phyloP scores from a whole-genome alignment of 139 green algal genomes.

The Bryopsis sp. region DNA sequence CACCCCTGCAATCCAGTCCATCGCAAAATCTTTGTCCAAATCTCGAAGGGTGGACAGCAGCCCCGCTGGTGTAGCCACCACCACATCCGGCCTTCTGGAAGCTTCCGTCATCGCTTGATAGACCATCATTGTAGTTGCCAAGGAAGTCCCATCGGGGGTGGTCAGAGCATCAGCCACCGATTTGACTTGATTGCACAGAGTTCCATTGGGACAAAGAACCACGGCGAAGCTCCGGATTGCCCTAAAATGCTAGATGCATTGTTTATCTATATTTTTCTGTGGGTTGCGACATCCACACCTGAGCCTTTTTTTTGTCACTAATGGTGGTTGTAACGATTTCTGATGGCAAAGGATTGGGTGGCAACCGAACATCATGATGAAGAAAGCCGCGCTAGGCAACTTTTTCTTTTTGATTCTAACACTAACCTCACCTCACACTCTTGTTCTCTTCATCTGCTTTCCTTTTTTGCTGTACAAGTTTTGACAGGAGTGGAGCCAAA shows the following conservation, averaged over 20 bases:
- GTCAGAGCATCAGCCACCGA: slow-evolving; percentile 21
- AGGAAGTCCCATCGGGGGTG: slow-evolving; percentile 19
- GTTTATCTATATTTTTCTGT: too few species aligned
- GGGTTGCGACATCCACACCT: too few species aligned
- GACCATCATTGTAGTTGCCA: slow-evolving; percentile 18
- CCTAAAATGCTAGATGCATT: too few species aligned
- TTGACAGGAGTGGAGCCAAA: not conserved
- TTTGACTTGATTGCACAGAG: slow-evolving; percentile 75
- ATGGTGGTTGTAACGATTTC: too few species aligned
- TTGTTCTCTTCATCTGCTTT: too few species aligned
- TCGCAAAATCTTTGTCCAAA: slow-evolving; percentile 25
- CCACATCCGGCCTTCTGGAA: slow-evolving; percentile 26
- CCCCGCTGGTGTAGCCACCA: slow-evolving; percentile 28
- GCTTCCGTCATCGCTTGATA: slow-evolving; percentile 24
- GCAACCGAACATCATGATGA: too few species aligned
- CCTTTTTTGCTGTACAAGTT: not conserved
- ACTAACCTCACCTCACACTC: too few species aligned
- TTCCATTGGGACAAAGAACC: slow-evolving; percentile 79
- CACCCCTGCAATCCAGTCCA: slow-evolving; percentile 29
- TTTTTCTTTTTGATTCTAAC: too few species aligned
- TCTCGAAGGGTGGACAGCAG: slow-evolving; percentile 60
- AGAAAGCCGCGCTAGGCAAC: too few species aligned
- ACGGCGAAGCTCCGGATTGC: too few species aligned
- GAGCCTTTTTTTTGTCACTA: too few species aligned
- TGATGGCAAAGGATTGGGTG: too few species aligned